Percentiles rank a stretch among this genome's conserved stretches.
Evolutionary conservation across 495 filamentous ascomycete species (phyloP).

Genomic region (Lentithecium fluviatile): DNA sequence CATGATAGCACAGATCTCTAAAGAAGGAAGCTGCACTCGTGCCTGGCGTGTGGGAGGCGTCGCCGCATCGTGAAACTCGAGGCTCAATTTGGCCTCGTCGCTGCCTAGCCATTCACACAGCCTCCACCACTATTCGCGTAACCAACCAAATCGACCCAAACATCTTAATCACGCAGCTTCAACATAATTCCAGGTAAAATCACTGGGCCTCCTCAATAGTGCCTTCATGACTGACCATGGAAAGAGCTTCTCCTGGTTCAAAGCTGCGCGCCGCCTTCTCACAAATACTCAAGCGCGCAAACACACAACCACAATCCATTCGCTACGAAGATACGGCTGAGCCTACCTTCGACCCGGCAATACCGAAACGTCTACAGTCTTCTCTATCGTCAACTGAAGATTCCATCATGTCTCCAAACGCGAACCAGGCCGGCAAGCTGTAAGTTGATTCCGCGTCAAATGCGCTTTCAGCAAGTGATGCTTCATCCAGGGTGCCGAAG

Average conservation of each 20-base stretch:
- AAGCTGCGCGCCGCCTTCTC: slow-evolving; percentile 1
- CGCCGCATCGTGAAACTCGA: too few species aligned
- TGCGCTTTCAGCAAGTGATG: too few species aligned
- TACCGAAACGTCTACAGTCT: neutral
- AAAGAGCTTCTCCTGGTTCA: neutral
- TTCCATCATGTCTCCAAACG: neutral
- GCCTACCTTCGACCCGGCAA: neutral
- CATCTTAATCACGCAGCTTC: too few species aligned
- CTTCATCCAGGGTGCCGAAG: too few species aligned
- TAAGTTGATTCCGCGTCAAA: too few species aligned
- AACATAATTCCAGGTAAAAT: neutral
- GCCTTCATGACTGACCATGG: neutral
- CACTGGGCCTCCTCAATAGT: neutral
- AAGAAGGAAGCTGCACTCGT: too few species aligned
- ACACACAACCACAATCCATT: slow-evolving; percentile 5
- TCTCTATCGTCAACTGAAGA: neutral
- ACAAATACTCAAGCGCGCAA: neutral
- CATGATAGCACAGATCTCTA: too few species aligned
- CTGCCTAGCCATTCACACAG: slow-evolving; percentile 20
- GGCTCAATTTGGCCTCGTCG: too few species aligned
- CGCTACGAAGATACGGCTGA: slow-evolving; percentile 6
- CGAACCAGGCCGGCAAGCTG: too few species aligned
- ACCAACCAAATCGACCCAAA: neutral
- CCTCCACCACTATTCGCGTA: neutral
- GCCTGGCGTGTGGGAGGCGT: too few species aligned